Conservation (phyloP, 1,284 basidiomycete species). For the Ceratobasidium sp. region DNA sequence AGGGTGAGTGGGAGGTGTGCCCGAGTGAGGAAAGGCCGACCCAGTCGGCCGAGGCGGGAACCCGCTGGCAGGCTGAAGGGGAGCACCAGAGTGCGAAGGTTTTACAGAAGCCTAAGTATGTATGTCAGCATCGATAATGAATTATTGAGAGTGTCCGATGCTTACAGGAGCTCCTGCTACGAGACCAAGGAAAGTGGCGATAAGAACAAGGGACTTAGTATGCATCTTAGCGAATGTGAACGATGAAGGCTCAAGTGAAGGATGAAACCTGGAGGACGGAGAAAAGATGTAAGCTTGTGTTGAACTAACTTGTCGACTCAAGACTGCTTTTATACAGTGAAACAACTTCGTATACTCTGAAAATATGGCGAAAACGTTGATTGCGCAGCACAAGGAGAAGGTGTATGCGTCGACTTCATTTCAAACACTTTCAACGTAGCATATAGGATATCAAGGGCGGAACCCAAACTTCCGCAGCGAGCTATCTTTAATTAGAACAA, state of each 20-base stretch:
- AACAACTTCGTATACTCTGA: neutral
- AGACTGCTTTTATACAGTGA: neutral
- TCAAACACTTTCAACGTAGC: neutral
- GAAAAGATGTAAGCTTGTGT: neutral
- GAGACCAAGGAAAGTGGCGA: conserved; percentile 6
- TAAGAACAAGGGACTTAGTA: conserved; percentile 1
- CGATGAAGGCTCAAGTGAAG: neutral
- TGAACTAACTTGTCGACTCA: neutral
- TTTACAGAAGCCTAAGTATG: neutral
- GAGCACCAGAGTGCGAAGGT: conserved; percentile 5
- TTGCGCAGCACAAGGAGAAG: conserved; percentile 9
- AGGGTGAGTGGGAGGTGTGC: neutral
- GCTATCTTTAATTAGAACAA: neutral
- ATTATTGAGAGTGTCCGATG: neutral
- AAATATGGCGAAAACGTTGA: neutral
- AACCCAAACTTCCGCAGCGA: neutral
- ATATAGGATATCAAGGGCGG: neutral
- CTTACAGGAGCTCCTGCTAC: conserved; percentile 12
- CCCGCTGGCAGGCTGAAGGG: neutral
- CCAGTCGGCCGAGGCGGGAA: conserved; percentile 11
- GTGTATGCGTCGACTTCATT: conserved; percentile 13
- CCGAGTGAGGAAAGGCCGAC: conserved; percentile 9
- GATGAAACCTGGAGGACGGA: neutral
- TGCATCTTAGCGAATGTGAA: conserved; percentile 14
- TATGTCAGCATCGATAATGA: neutral